Evolutionary conservation across 2,329 filamentous ascomycete genomes (phyloP).

Genomic region (Claviceps maximensis): DNA sequence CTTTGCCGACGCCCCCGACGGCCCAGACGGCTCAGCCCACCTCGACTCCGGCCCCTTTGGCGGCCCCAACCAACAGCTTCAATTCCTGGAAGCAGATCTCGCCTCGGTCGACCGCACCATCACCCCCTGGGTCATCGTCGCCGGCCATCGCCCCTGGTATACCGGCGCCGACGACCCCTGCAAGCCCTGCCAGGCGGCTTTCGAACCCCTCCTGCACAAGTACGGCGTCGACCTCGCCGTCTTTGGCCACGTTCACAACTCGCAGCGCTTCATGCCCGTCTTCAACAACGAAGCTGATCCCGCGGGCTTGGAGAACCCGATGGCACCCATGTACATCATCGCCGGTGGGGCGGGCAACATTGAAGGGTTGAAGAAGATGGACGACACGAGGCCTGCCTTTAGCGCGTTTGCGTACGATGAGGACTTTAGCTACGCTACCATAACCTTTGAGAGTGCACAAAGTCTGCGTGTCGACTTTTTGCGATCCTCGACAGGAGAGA

Average conservation of each 20-base stretch:
- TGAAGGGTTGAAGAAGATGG: conserved; percentile 31
- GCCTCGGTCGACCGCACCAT: conserved; percentile 37
- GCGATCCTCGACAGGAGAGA: conserved; percentile 30
- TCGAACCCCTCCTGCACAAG: conserved; percentile 39
- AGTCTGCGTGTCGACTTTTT: conserved; percentile 38
- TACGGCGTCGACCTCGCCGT: conserved; percentile 44
- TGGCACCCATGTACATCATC: conserved; percentile 24
- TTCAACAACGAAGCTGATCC: conserved; percentile 23
- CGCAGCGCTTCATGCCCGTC: conserved; percentile 36
- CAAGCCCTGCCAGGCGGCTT: conserved; percentile 34
- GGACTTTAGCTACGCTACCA: conserved; percentile 37
- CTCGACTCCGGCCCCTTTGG: conserved; percentile 39
- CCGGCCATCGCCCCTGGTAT: conserved; percentile 35
- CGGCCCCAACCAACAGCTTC: conserved; percentile 32
- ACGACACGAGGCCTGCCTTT: conserved; percentile 24
- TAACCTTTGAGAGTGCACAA: conserved; percentile 32
- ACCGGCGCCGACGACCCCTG: conserved; percentile 25
- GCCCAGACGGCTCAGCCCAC: conserved; percentile 11
- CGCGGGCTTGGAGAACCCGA: conserved; percentile 22
- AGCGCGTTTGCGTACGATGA: conserved; percentile 37
- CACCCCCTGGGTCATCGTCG: conserved; percentile 7
- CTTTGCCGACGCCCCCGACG: conserved; percentile 16
- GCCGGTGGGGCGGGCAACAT: conserved; percentile 44
- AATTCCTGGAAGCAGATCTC: conserved; percentile 41
- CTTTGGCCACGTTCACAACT: conserved; percentile 46